A percentile compares a stretch with the other conserved stretches of the same genome.
Conservation (phyloP, 805 yeast species). For the Lachancea meyersii region DNA sequence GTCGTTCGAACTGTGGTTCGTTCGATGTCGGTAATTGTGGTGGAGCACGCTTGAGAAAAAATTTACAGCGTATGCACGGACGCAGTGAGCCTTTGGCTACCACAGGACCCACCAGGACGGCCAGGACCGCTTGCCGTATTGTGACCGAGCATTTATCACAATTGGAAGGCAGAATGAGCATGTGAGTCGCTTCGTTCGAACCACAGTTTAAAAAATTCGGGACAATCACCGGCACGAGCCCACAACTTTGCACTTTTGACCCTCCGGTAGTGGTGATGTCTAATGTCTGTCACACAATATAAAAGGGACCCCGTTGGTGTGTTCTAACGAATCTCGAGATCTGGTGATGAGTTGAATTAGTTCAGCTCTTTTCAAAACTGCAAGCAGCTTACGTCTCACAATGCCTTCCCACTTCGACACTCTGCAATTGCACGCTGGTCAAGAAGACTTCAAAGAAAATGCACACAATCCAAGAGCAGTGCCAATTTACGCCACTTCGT, state of each 20-base stretch:
- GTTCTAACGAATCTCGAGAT: not conserved
- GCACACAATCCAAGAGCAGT: conserved; percentile 76
- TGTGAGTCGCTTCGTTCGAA: not conserved
- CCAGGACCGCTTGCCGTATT: too few relatives aligned
- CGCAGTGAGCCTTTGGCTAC: too few relatives aligned
- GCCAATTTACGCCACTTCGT: conserved; percentile 88
- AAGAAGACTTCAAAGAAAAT: conserved; percentile 54
- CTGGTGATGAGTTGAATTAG: too few relatives aligned
- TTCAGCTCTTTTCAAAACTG: too few relatives aligned
- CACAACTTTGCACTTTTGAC: too few relatives aligned
- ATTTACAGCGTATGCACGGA: too few relatives aligned
- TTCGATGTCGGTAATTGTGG: not conserved
- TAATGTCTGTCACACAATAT: not conserved
- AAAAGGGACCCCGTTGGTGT: too few relatives aligned
- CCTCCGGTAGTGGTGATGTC: too few relatives aligned
- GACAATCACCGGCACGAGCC: too few relatives aligned
- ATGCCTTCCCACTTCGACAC: conserved; percentile 77
- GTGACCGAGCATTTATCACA: too few relatives aligned
- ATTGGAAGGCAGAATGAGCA: not conserved
- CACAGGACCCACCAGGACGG: too few relatives aligned
- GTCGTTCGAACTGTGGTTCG: not conserved
- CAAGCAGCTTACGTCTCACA: conserved; percentile 11
- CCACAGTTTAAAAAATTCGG: conserved; percentile 1
- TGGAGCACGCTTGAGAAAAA: too few relatives aligned
- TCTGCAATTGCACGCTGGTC: conserved; percentile 93